Conservation (phyloP, 495 filamentous ascomycete genomes). For the Geoglossum glabrum region DNA sequence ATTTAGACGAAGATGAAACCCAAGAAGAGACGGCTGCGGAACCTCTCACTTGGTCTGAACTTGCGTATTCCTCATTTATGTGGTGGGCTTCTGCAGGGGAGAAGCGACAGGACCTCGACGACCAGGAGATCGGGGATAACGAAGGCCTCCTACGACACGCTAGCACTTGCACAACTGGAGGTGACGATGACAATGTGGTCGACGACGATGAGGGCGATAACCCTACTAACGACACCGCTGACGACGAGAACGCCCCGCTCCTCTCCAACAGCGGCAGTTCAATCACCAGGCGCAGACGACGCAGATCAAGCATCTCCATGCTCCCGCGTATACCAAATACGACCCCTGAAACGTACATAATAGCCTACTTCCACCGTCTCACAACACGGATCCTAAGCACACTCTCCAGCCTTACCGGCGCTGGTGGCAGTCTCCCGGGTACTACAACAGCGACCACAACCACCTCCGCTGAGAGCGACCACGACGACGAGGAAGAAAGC, state of each 20-base stretch:
- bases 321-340: neutral
- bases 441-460: slow-evolving; percentile 21
- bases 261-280: neutral
- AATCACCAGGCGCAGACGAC: neutral
- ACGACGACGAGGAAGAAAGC: slow-evolving; percentile 20
- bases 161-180: slow-evolving; percentile 15
- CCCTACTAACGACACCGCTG: neutral
- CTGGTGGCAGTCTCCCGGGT: slow-evolving; percentile 13
- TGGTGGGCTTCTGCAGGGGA: slow-evolving; percentile 98
- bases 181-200: slow-evolving; percentile 11
- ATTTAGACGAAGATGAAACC: slow-evolving; percentile 4
- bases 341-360: slow-evolving; percentile 45
- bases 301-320: neutral
- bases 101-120: slow-evolving; percentile 32
- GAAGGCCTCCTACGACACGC: slow-evolving; percentile 20
- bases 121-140: slow-evolving; percentile 28
- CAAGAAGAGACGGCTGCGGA: slow-evolving; percentile 38
- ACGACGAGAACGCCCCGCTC: neutral
- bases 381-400: slow-evolving; percentile 51
- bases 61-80: slow-evolving; percentile 82
- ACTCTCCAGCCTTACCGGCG: slow-evolving; percentile 45
- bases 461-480: slow-evolving; percentile 19
- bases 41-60: slow-evolving; percentile 66
- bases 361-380: slow-evolving; percentile 81
- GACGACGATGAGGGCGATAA: neutral